These are phyloP conservation scores for Botryotinia globosa DNA, from an alignment of 2,329 filamentous ascomycete genomes.

Conservation along the genomic window DNA sequence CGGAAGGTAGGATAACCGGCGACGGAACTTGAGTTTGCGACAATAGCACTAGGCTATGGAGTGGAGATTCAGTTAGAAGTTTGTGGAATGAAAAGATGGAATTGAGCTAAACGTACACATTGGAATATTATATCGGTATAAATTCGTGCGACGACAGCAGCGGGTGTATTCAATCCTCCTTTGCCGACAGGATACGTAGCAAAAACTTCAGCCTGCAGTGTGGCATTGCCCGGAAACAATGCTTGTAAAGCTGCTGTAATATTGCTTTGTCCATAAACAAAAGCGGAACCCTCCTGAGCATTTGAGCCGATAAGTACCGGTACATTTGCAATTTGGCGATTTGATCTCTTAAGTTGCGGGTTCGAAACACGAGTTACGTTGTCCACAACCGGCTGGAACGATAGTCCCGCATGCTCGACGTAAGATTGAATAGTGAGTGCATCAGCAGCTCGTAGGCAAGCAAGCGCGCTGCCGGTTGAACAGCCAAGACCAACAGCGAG, in stretches of 20 bases:
- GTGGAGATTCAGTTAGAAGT: not conserved
- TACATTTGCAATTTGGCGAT: constrained; percentile 11
- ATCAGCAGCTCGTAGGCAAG: constrained; percentile 10
- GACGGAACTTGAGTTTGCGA: constrained; percentile 1
- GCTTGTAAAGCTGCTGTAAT: not conserved
- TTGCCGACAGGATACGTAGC: constrained; percentile 1
- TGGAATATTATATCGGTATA: constrained; percentile 13
- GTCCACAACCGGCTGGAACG: not conserved
- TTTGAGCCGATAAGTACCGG: constrained; percentile 15
- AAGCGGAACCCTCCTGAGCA: constrained; percentile 9
- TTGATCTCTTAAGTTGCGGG: not conserved
- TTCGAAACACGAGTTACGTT: constrained; percentile 7
- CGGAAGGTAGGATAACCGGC: constrained; percentile 16
- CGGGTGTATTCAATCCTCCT: not conserved
- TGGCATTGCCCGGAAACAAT: not conserved
- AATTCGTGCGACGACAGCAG: not conserved
- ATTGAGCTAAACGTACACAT: constrained; percentile 1
- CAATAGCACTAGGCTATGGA: not conserved
- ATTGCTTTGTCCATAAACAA: constrained; percentile 3
- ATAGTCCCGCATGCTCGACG: not conserved
- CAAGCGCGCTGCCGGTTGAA: not conserved
- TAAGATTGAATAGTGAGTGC: constrained; percentile 10
- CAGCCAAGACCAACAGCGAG: not conserved
- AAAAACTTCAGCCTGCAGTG: not conserved
- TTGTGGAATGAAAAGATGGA: too few relatives aligned